Evolutionary conservation across 768 basidiomycete genomes (phyloP).

Genomic region (Macrolepiota dolichaula): DNA sequence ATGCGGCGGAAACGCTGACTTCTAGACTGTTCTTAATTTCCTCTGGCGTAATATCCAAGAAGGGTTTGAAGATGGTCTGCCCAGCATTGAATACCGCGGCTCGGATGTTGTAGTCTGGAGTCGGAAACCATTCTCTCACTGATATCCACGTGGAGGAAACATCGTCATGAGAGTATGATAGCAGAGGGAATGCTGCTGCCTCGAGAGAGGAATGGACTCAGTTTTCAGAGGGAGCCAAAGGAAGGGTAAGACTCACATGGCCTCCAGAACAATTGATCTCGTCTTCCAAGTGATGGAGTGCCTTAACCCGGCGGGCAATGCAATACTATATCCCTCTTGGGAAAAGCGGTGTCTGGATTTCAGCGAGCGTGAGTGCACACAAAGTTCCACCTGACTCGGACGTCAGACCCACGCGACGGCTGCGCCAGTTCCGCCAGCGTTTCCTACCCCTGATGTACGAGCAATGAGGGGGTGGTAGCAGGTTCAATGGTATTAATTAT

Average conservation of each 20-base stretch:
- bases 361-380: background rate
- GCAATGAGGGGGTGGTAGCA: background rate
- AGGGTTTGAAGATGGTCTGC: slow-evolving; percentile 58
- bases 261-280: slow-evolving; percentile 59
- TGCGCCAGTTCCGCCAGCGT: slow-evolving; percentile 52
- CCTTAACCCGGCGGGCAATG: slow-evolving; percentile 50
- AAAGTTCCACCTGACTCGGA: background rate
- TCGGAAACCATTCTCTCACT: slow-evolving; percentile 43
- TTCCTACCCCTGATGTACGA: slow-evolving; percentile 35
- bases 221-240: background rate
- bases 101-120: slow-evolving; percentile 48
- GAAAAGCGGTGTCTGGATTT: slow-evolving; percentile 51
- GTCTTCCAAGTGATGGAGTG: slow-evolving; percentile 48
- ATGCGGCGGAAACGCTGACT: slow-evolving; percentile 53
- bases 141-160: slow-evolving; percentile 47
- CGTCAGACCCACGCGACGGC: slow-evolving; percentile 47
- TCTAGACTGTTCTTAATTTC: slow-evolving; percentile 51
- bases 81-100: slow-evolving; percentile 66
- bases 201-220: slow-evolving; percentile 20
- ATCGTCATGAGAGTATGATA: slow-evolving; percentile 45
- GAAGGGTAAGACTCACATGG: slow-evolving; percentile 34
- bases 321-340: slow-evolving; percentile 62
- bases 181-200: slow-evolving; percentile 57
- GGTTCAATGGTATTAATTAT: background rate
- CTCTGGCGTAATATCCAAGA: slow-evolving; percentile 58